Evolutionary conservation across 352 stramenopile species (phyloP).

Genomic region (Phytopythium oedochilum): DNA sequence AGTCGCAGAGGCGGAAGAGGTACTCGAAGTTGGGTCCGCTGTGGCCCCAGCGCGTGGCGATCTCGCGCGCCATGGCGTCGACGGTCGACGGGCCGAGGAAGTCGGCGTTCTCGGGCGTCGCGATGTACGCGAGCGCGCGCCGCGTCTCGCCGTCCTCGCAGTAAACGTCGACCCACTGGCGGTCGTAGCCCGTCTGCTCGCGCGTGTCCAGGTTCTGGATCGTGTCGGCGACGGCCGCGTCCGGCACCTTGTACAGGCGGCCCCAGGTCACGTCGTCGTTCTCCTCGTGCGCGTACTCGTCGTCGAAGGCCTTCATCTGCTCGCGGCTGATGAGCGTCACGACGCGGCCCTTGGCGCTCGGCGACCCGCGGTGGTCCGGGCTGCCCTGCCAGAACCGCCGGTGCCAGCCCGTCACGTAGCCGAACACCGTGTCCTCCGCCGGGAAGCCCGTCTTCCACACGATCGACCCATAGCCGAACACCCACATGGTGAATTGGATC

Average conservation of each 20-base stretch:
- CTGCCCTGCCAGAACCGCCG: conserved; percentile 89
- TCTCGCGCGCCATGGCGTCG: conserved; percentile 76
- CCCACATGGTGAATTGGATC: conserved; percentile 45
- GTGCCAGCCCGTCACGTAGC: conserved; percentile 82
- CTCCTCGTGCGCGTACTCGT: conserved; percentile 61
- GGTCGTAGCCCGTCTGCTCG: conserved; percentile 82
- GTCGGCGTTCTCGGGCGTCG: conserved; percentile 75
- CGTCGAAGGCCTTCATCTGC: conserved; percentile 68
- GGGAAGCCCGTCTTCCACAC: conserved; percentile 78
- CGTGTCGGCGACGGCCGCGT: conserved; percentile 70
- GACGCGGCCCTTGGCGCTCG: conserved; percentile 70
- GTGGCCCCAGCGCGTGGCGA: conserved; percentile 59
- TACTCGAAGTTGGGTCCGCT: conserved; percentile 86
- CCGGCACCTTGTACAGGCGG: conserved; percentile 81
- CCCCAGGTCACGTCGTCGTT: conserved; percentile 77
- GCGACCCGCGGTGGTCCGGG: conserved; percentile 80
- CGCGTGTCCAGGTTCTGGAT: conserved; percentile 81
- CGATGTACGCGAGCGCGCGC: conserved; percentile 80
- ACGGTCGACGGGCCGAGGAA: conserved; percentile 73
- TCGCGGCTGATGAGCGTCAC: conserved; percentile 83
- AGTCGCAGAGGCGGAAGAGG: conserved; percentile 74
- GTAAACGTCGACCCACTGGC: conserved; percentile 67
- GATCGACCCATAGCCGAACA: conserved; percentile 84
- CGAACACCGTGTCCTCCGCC: conserved; percentile 57
- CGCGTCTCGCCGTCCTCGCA: conserved; percentile 66